These are phyloP conservation scores for Xerocomellus intermedius DNA, from an alignment of 768 basidiomycete species.

Conservation along the genomic window DNA sequence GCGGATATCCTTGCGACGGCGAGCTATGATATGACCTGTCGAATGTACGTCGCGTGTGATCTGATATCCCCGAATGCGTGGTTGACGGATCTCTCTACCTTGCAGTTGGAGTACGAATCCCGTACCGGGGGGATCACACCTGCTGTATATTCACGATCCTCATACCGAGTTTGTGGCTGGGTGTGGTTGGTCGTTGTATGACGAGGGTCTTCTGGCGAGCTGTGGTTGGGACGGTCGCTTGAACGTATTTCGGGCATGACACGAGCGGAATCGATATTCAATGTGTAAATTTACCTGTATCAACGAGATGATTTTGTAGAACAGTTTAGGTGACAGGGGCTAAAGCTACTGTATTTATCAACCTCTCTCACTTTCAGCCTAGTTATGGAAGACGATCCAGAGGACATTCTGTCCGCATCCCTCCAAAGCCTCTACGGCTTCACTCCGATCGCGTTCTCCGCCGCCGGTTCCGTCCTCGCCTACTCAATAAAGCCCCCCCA, in stretches of 20 bases:
- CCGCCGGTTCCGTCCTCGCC: slow-evolving; percentile 51
- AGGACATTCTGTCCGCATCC: slow-evolving; percentile 68
- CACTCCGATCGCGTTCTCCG: slow-evolving; percentile 57
- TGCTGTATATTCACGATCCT: slow-evolving; percentile 73
- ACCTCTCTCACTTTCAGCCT: not conserved
- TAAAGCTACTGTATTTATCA: not conserved
- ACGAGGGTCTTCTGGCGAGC: slow-evolving; percentile 82
- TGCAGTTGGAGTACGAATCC: slow-evolving; percentile 74
- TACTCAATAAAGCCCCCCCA: slow-evolving; percentile 35
- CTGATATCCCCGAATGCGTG: not conserved
- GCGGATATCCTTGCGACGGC: slow-evolving; percentile 66
- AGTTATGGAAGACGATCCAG: slow-evolving; percentile 39
- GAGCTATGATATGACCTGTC: slow-evolving; percentile 95
- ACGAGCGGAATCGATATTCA: not conserved
- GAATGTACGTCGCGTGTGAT: slow-evolving; percentile 60
- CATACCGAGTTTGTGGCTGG: slow-evolving; percentile 97
- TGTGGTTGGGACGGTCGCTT: slow-evolving; percentile 92
- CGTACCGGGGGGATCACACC: slow-evolving; percentile 43
- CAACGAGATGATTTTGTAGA: not conserved
- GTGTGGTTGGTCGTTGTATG: slow-evolving; percentile 88
- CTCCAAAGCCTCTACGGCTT: slow-evolving; percentile 62
- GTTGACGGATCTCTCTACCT: not conserved
- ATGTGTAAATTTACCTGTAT: not conserved
- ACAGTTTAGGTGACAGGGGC: no score
- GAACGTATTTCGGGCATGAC: slow-evolving; percentile 64